Evolutionary conservation across 2,329 filamentous ascomycete species (phyloP).

Genomic region (Monosporascus sp.): DNA sequence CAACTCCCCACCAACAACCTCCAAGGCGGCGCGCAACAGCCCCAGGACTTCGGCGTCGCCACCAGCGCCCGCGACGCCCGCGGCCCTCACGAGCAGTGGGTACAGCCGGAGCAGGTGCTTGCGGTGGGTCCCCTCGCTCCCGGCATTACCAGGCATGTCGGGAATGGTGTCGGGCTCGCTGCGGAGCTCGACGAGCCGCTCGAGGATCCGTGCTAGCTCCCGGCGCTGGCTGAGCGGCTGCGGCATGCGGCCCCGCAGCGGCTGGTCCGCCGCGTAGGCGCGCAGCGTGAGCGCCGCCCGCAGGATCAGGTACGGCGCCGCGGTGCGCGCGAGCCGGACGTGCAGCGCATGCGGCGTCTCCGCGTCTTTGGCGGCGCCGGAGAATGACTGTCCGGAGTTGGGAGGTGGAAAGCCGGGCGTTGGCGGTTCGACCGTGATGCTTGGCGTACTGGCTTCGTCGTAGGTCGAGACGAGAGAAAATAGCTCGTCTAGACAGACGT

Average conservation of each 20-base stretch:
- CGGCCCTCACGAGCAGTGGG: slow-evolving; percentile 64
- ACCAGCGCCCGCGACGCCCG: slow-evolving; percentile 49
- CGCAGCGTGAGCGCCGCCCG: slow-evolving; percentile 77
- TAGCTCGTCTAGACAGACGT: slow-evolving; percentile 75
- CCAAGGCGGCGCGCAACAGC: slow-evolving; percentile 55
- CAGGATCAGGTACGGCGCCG: slow-evolving; percentile 76
- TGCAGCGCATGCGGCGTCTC: slow-evolving; percentile 32
- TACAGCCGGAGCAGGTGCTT: slow-evolving; percentile 80
- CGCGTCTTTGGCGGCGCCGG: slow-evolving; percentile 9
- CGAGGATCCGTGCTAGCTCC: slow-evolving; percentile 70
- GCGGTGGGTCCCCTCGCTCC: slow-evolving; percentile 35
- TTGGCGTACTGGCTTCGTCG: slow-evolving; percentile 32
- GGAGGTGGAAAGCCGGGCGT: slow-evolving; percentile 37
- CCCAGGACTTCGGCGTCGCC: slow-evolving; percentile 57
- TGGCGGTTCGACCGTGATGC: slow-evolving; percentile 37
- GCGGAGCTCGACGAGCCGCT: slow-evolving; percentile 58
- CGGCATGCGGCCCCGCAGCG: slow-evolving; percentile 81
- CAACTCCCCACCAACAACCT: slow-evolving; percentile 56
- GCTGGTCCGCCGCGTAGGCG: slow-evolving; percentile 85
- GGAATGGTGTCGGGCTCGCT: slow-evolving; percentile 69
- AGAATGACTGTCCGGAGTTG: slow-evolving; percentile 10
- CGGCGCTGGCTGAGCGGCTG: slow-evolving; percentile 75
- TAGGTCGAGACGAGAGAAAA: slow-evolving; percentile 59
- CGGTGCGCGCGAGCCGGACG: slow-evolving; percentile 64
- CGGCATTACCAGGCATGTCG: slow-evolving; percentile 46